Base-by-base conservation (phyloP, 2,329 filamentous ascomycete species). In the Chrysoporthe cubensis region DNA sequence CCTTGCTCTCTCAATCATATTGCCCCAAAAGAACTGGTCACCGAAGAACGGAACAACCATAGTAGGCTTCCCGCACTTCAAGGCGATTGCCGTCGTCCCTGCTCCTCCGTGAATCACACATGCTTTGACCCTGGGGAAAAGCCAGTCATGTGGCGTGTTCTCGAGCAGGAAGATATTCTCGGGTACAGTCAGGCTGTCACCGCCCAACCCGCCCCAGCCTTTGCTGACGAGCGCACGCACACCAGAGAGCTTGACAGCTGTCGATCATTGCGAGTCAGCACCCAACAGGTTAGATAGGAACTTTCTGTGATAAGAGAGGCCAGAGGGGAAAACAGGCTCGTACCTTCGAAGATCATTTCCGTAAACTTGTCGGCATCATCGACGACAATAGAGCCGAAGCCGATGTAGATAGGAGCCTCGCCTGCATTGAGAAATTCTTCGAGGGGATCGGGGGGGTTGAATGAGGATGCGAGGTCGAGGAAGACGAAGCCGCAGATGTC, bases 1-100 rank as follows among this genome's bases (percentile, higher is more conserved):
- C 37, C 85, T 85, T 1, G 88, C 83, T 44, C 83, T 85, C 4
- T 83, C 83, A 0, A 93, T 83, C 87, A 91, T 91, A 21, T 83
- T 82, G 2, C 91, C 91, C 91, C 91, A 94, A 75, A 94, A 94
- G 61, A 90, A 85, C 76, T 94, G 91, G 74, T 94, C 91, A 2
- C 91, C 91, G 71, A 94, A 94, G 78, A 94, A 94, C 0, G 91
- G 91, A 1, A 94, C 89, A 37, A 93, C 86, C 86, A 93, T 90
- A 5, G 89, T 92, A 0, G 91, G 91, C 72, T 86, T 87, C 3
- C 85, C 91, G 70, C 86, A 90, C 75, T 91, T 91, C 43, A 94
- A 81, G 1, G 90, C 90, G 59, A 91, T 91, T 1, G 91, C 91
- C 0, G 90, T 92, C 0, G 91, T 94, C 1, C 91, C 91, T 0